Conservation (phyloP, 768 basidiomycete species). For the Amanita pallidorosea region DNA sequence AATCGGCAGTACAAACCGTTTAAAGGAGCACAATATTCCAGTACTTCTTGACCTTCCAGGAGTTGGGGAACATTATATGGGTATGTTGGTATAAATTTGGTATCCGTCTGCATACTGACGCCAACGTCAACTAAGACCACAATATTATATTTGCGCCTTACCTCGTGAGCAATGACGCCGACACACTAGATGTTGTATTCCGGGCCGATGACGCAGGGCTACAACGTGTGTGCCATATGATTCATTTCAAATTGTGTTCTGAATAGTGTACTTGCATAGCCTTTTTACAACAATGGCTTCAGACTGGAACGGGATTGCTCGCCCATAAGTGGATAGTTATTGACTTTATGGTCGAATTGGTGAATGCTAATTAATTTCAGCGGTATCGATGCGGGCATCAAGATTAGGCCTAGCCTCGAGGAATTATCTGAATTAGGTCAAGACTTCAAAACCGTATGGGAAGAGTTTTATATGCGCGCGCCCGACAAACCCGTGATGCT, state of each 20-base stretch:
- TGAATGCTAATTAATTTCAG: constrained; percentile 19
- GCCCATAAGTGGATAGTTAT: constrained; percentile 36
- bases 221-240: constrained; percentile 21
- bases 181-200: constrained; percentile 39
- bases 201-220: constrained; percentile 26
- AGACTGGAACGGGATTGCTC: constrained; percentile 34
- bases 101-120: neutral
- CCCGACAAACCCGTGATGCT: constrained; percentile 48
- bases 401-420: constrained; percentile 38
- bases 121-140: constrained; percentile 23
- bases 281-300: constrained; percentile 17
- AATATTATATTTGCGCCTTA: constrained; percentile 28
- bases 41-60: constrained; percentile 1
- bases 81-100: constrained; percentile 14
- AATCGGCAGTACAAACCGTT: neutral
- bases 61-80: constrained; percentile 22
- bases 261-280: constrained; percentile 6
- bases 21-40: neutral
- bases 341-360: neutral
- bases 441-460: constrained; percentile 38
- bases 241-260: neutral
- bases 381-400: constrained; percentile 44
- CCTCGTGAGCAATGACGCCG: constrained; percentile 29
- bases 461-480: constrained; percentile 32
- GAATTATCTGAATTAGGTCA: constrained; percentile 43